These are phyloP conservation scores for Kuraishia capsulata DNA, from an alignment of 805 yeast species.

Conservation along the genomic window DNA sequence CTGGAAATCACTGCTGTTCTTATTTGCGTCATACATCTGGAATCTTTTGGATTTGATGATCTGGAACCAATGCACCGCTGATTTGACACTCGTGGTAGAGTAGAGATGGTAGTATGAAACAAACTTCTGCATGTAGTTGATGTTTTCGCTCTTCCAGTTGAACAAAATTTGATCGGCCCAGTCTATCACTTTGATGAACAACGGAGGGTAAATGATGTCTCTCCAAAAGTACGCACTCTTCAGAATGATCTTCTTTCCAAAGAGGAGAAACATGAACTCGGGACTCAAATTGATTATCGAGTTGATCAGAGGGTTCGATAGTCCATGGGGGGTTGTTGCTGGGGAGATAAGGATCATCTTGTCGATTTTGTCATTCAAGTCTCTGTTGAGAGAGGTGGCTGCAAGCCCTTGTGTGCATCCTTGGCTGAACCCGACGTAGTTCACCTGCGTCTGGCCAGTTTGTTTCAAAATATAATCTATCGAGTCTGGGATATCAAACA, in stretches of 20 bases:
- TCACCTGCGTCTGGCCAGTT: constrained; percentile 34
- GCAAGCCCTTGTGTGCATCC: constrained; percentile 95
- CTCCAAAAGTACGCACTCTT: constrained; percentile 64
- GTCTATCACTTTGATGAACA: constrained; percentile 68
- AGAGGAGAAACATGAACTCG: constrained; percentile 55
- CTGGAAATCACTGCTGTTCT: constrained; percentile 48
- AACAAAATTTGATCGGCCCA: constrained; percentile 57
- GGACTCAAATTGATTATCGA: constrained; percentile 75
- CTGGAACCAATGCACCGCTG: constrained; percentile 95
- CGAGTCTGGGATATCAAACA: constrained; percentile 80
- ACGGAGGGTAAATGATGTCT: constrained; percentile 64
- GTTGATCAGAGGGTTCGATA: constrained; percentile 62
- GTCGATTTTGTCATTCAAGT: constrained; percentile 46
- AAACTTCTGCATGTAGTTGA: constrained; percentile 62
- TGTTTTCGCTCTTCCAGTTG: constrained; percentile 72
- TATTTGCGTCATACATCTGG: constrained; percentile 58
- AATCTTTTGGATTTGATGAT: constrained; percentile 69
- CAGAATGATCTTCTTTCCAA: constrained; percentile 67
- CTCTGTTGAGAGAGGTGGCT: constrained; percentile 56
- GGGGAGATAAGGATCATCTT: constrained; percentile 81
- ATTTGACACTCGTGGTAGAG: constrained; percentile 85
- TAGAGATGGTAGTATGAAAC: constrained; percentile 82
- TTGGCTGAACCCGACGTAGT: constrained; percentile 85
- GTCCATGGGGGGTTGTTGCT: constrained; percentile 86
- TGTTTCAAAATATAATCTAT: constrained; percentile 59